Base-by-base conservation (phyloP, 164 flowering plant genomes). In the Protea cynaroides region DNA sequence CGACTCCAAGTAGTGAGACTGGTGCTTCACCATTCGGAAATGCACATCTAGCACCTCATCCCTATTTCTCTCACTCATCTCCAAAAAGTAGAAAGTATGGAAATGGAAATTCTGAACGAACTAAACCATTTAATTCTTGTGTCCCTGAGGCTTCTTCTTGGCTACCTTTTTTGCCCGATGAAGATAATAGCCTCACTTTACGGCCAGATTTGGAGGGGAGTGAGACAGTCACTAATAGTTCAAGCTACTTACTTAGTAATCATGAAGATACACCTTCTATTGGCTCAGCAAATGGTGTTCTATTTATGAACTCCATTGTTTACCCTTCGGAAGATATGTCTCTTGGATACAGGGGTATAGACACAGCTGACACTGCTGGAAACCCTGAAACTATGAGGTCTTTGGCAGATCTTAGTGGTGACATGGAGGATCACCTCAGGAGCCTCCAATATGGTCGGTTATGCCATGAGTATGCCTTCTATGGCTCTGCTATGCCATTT, bases 321-420 rank as follows among this genome's bases (percentile, higher is more conserved):
- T 49, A 37, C 51, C 24, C 47, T 37, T 44, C 66, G 23, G 76
- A 69, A 65, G 66, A 65, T 60, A 22, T 29, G 23, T 52, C 61
- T 19, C 44, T 47, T 49, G 49, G 23, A 66, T 64, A 49, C 56
- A 40, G 71, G 59, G 77, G 51, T 65, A 59, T 34, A 12, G 70
- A 68, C 22, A 51, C 17, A 1, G 24, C 23, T 17, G 53, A 68
- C 24, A 65, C 58, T 38, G 49, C 62, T 64, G 72, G 71, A 51
- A 69, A 64, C 43, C 37, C 61, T 37, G 78, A 74, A 69, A 59
- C 68, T 61, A 37, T 60, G 21, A 58, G 74, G 49, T 59, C 67
- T 34, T 75, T 80, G 64, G 63, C 79, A 18, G 87, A 83, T 43
- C 89, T 84, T n/a, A 65, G 71, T 61, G 86, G 89, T 46, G 85